Conservation (phyloP, 805 yeast species). For the Candida adriatica region DNA sequence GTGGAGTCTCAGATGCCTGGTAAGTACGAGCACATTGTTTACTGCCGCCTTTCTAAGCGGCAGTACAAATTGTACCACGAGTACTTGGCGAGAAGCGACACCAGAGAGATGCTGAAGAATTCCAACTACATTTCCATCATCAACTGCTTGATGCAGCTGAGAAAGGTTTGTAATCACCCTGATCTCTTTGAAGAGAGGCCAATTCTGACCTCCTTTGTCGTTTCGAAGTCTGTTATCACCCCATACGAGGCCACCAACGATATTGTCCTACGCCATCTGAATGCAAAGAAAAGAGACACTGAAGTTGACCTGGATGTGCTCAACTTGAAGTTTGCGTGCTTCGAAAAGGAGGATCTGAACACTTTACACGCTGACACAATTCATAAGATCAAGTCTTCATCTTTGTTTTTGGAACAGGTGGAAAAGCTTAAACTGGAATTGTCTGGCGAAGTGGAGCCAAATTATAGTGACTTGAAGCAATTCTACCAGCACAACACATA, state of each 20-base stretch:
- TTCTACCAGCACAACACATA: slow-evolving; percentile 55
- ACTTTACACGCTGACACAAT: slow-evolving; percentile 41
- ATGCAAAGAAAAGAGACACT: slow-evolving; percentile 20
- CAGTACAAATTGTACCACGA: slow-evolving; percentile 92
- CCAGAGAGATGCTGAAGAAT: slow-evolving; percentile 86
- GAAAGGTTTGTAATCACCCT: slow-evolving; percentile 96
- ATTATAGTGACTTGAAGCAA: slow-evolving; percentile 35
- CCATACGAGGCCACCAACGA: slow-evolving; percentile 37
- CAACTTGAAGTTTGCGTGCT: slow-evolving; percentile 53
- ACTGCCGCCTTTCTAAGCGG: slow-evolving; percentile 86
- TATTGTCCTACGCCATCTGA: slow-evolving; percentile 30
- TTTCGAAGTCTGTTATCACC: slow-evolving; percentile 56
- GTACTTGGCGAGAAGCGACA: slow-evolving; percentile 94
- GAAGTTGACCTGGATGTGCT: slow-evolving; percentile 46
- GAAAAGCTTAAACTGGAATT: slow-evolving; percentile 33
- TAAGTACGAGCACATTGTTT: slow-evolving; percentile 89
- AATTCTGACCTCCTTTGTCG: slow-evolving; percentile 80
- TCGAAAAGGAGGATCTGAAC: slow-evolving; percentile 27
- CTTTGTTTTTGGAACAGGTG: slow-evolving; percentile 38
- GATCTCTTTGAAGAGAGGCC: slow-evolving; percentile 96
- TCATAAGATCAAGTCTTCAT: slow-evolving; percentile 39
- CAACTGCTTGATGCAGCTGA: slow-evolving; percentile 93
- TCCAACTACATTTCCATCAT: slow-evolving; percentile 94
- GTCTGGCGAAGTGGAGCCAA: slow-evolving; percentile 21
- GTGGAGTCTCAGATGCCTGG: slow-evolving; percentile 99